Conservation (phyloP, 371 early-diverging fungal genomes). For the Racocetra persica region DNA sequence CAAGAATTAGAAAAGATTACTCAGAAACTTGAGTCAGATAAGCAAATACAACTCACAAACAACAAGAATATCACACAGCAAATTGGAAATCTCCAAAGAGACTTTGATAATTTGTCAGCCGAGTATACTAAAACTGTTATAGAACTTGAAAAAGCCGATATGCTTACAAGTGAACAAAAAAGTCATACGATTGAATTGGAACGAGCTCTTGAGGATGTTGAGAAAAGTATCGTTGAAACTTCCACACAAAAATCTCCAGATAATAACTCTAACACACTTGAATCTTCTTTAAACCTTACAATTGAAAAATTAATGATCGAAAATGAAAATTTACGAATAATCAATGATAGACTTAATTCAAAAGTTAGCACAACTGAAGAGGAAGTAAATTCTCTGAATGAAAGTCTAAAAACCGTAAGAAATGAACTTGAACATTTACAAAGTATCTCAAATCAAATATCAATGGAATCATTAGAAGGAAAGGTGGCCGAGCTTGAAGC, state of each 20-base stretch:
- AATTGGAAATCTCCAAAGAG: conserved; percentile 17
- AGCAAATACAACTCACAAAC: not conserved
- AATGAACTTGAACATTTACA: conserved; percentile 3
- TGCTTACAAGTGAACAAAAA: conserved; percentile 15
- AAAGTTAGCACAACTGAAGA: conserved; percentile 12
- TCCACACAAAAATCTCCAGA: conserved; percentile 1
- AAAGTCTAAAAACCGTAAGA: conserved; percentile 10
- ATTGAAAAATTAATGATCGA: conserved; percentile 4
- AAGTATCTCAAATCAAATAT: not conserved
- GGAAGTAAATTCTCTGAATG: not conserved
- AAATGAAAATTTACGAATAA: conserved; percentile 27
- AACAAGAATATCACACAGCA: conserved; percentile 22
- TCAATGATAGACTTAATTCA: conserved; percentile 18
- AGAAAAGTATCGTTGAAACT: not conserved
- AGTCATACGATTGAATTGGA: conserved; percentile 23
- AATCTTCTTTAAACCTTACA: not conserved
- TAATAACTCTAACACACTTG: not conserved
- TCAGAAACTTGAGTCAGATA: conserved; percentile 39
- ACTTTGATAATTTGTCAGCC: conserved; percentile 16
- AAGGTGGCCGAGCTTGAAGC: conserved; percentile 23
- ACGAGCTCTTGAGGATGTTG: conserved; percentile 4
- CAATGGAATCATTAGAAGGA: not conserved
- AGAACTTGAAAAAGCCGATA: conserved; percentile 4
- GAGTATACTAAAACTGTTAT: not conserved
- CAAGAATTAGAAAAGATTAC: conserved; percentile 35